These are phyloP conservation scores for Pontederia crassipes DNA, from an alignment of 176 grass and related monocot genomes.

Conservation along the genomic window DNA sequence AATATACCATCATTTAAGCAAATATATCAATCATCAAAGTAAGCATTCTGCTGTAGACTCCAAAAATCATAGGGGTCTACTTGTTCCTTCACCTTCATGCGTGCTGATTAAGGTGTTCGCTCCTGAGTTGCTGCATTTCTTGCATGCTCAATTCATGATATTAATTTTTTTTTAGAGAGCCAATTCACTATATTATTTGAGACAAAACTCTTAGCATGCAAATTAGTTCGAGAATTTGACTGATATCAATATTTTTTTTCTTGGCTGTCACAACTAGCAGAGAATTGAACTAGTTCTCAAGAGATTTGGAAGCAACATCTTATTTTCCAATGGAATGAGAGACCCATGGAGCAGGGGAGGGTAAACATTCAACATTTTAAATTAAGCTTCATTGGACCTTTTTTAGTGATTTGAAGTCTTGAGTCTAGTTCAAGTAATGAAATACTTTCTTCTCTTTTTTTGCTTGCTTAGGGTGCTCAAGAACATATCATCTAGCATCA, in stretches of 20 bases:
- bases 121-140: neutral
- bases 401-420: too few species aligned
- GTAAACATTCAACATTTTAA: constrained; percentile 23
- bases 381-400: too few species aligned
- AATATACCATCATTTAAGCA: too few species aligned
- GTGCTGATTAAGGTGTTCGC: too few species aligned
- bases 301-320: constrained; percentile 89
- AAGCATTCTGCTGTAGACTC: too few species aligned
- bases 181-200: neutral
- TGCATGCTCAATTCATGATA: neutral
- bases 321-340: constrained; percentile 93
- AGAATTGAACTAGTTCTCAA: constrained; percentile 72
- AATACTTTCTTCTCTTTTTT: constrained; percentile 1
- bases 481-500: constrained; percentile 82
- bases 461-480: constrained; percentile 59
- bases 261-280: constrained; percentile 23
- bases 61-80: too few species aligned
- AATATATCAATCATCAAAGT: neutral
- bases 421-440: neutral
- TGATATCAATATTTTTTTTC: neutral
- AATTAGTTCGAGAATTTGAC: neutral
- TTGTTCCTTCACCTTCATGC: too few species aligned
- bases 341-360: constrained; percentile 94
- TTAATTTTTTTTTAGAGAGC: too few species aligned
- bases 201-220: neutral